These are phyloP conservation scores for Luffa aegyptiaca DNA, from an alignment of 306 rosid genomes.

Conservation along the genomic window DNA sequence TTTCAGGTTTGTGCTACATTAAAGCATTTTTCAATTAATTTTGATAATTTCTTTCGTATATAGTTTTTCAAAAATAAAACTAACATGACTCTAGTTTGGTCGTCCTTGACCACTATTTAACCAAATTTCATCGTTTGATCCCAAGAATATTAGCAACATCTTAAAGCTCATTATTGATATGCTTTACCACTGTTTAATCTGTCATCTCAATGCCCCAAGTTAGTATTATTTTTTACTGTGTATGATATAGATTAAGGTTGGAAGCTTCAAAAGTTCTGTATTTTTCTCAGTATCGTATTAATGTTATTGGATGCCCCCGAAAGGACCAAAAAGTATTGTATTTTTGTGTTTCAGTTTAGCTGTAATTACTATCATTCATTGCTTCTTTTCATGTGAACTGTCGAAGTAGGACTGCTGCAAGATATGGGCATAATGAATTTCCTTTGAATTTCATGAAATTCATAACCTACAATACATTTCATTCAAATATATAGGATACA, in stretches of 20 bases:
- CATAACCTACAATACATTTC: not conserved
- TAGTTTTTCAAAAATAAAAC: not conserved
- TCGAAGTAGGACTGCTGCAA: not conserved
- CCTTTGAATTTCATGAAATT: not conserved
- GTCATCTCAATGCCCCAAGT: not conserved
- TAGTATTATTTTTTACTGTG: not conserved
- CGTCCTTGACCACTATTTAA: not conserved
- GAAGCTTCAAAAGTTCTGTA: not conserved
- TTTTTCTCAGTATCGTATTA: too few relatives aligned
- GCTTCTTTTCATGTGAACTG: not conserved
- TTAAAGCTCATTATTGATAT: not conserved
- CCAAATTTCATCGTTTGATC: not conserved
- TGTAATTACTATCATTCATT: not conserved
- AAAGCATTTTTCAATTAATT: not conserved
- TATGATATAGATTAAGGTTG: not conserved
- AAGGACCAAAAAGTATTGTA: not conserved
- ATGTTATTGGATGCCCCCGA: too few relatives aligned
- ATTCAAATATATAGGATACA: not conserved
- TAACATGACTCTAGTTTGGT: not conserved
- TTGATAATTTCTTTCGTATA: not conserved
- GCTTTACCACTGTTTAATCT: not conserved
- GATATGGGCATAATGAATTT: not conserved
- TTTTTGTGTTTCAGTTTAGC: not conserved
- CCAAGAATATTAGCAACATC: not conserved
- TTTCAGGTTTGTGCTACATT: slow-evolving; percentile 47